These are phyloP conservation scores for Oryza longistaminata DNA, from an alignment of 176 grass and related monocot genomes.

Conservation along the genomic window DNA sequence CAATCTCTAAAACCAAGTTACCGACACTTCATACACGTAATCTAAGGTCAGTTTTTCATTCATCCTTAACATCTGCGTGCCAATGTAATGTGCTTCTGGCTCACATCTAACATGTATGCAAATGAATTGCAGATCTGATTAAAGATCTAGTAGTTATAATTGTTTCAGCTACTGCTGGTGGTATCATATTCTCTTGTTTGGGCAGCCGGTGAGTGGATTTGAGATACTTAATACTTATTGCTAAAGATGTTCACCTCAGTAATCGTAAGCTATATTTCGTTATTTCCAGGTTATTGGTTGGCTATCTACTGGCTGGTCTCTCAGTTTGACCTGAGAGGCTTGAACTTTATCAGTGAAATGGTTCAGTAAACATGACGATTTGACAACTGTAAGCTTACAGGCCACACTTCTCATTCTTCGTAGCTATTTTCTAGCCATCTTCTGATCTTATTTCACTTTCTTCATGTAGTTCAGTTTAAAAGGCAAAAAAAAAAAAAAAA, in stretches of 20 bases:
- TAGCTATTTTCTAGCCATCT: not conserved
- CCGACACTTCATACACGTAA: constrained; percentile 96
- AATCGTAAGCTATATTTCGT: constrained; percentile 39
- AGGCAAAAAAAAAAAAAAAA: too few species aligned
- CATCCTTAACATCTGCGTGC: constrained; percentile 20
- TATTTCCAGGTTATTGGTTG: constrained; percentile 87
- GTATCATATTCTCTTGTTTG: constrained; percentile 89
- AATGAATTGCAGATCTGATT: constrained; percentile 85
- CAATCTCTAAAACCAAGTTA: constrained; percentile 98
- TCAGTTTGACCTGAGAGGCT: constrained; percentile 87
- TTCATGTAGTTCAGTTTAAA: not conserved
- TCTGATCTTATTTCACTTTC: constrained; percentile 5
- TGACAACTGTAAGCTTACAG: not conserved
- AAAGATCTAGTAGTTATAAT: constrained; percentile 95
- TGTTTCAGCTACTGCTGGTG: constrained; percentile 90
- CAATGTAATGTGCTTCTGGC: constrained; percentile 19
- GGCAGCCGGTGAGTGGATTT: constrained; percentile 77
- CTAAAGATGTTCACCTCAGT: not conserved
- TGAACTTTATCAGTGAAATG: constrained; percentile 90
- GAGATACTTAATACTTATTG: constrained; percentile 23
- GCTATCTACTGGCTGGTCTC: constrained; percentile 98
- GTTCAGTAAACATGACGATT: constrained; percentile 72
- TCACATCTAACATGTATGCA: not conserved
- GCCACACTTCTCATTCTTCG: not conserved
- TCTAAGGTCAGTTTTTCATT: constrained; percentile 56